Evolutionary conservation across 108 stramenopile species (phyloP).

Genomic region (Pseudonitzschia multiseries): DNA sequence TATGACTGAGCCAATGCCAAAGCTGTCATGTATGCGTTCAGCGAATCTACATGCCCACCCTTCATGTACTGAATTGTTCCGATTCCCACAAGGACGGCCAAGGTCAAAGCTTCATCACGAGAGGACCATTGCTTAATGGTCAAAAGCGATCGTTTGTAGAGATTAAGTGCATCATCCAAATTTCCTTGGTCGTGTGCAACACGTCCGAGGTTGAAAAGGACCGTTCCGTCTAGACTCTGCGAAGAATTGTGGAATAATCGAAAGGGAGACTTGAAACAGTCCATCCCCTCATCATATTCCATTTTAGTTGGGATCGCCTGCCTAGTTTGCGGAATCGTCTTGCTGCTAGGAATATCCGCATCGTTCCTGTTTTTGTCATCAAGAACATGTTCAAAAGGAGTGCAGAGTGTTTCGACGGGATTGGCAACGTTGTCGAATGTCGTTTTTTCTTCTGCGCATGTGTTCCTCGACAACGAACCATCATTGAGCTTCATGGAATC

Average conservation of each 20-base stretch:
- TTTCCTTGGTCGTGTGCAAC: conserved; percentile 35
- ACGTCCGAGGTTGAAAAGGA: conserved; percentile 50
- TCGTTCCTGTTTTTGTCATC: neutral
- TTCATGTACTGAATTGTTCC: conserved; percentile 41
- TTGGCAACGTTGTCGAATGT: no score
- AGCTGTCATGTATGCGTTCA: conserved; percentile 38
- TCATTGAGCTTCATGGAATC: no score
- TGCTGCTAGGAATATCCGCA: neutral
- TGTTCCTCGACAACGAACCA: no score
- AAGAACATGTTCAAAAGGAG: neutral
- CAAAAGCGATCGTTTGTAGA: conserved; percentile 31
- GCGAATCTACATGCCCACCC: conserved; percentile 28
- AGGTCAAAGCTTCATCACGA: conserved; percentile 16
- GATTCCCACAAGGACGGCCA: conserved; percentile 35
- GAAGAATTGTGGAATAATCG: conserved; percentile 21
- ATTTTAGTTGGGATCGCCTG: neutral
- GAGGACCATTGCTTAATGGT: conserved; percentile 9
- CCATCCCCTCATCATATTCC: conserved; percentile 70
- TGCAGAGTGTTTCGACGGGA: neutral
- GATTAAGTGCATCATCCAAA: conserved; percentile 28
- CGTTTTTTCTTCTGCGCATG: no score
- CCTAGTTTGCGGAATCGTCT: neutral
- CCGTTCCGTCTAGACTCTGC: conserved; percentile 36
- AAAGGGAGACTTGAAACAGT: conserved; percentile 33
- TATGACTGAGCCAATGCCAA: conserved; percentile 21